phyloP scores from a whole-genome alignment of 805 yeast genomes.

The Teunomyces funiuensis region DNA sequence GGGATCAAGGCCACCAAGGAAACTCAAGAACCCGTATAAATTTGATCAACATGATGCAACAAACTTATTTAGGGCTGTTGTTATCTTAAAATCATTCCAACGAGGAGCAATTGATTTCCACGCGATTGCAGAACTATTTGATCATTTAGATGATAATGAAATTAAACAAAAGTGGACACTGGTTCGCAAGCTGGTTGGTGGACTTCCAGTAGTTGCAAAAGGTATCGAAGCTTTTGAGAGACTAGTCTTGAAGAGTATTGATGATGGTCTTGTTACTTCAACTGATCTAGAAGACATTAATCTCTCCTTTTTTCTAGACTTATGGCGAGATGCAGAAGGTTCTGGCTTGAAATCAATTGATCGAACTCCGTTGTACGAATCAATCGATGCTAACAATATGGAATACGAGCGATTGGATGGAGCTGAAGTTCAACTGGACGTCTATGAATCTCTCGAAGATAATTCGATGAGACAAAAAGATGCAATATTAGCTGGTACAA shows the following conservation, averaged over 20 bases:
- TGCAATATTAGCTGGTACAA: slow-evolving; percentile 44
- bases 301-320: slow-evolving; percentile 49
- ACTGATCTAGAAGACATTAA: slow-evolving; percentile 53
- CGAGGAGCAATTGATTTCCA: slow-evolving; percentile 66
- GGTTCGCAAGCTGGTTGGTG: slow-evolving; percentile 51
- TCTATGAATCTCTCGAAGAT: slow-evolving; percentile 48
- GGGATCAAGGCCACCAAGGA: slow-evolving; percentile 8
- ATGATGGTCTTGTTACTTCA: slow-evolving; percentile 49
- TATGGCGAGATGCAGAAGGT: slow-evolving; percentile 64
- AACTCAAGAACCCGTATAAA: slow-evolving; percentile 18
- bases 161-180: slow-evolving; percentile 70
- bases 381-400: slow-evolving; percentile 47
- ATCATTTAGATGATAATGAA: slow-evolving; percentile 40
- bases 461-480: slow-evolving; percentile 75
- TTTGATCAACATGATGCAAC: slow-evolving; percentile 50
- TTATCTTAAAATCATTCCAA: slow-evolving; percentile 61
- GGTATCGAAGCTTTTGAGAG: slow-evolving; percentile 70
- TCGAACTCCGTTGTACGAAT: slow-evolving; percentile 37
- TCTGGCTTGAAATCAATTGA: slow-evolving; percentile 27
- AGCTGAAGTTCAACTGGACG: slow-evolving; percentile 15
- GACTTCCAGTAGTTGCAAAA: slow-evolving; percentile 51
- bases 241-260: slow-evolving; percentile 58
- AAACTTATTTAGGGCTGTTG: slow-evolving; percentile 59
- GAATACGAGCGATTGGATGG: slow-evolving; percentile 44
- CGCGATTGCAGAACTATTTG: slow-evolving; percentile 51